Conservation (phyloP, 73 alveolate species). For the Paramecium primaurelia region DNA sequence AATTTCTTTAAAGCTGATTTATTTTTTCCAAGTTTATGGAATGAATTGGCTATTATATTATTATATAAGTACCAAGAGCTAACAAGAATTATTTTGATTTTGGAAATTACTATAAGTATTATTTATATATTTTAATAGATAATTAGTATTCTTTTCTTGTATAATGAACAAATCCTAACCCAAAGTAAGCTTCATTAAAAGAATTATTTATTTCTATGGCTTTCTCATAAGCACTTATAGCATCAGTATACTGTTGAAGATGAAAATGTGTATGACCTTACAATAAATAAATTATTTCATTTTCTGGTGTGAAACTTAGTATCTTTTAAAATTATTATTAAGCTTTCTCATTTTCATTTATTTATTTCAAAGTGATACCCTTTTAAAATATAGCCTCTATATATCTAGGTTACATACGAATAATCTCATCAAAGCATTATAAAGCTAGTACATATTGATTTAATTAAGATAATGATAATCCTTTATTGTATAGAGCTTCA, state of each 20-base stretch:
- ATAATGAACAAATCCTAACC: background rate
- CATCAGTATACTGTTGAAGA: background rate
- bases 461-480: background rate
- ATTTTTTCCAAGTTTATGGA: background rate
- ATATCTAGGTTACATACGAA: background rate
- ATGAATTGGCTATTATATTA: background rate
- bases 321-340: background rate
- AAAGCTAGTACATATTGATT: background rate
- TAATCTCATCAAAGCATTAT: background rate
- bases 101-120: background rate
- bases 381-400: background rate
- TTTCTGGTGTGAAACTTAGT: background rate
- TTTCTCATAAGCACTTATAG: background rate
- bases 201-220: background rate
- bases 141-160: background rate
- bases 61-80: background rate
- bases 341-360: background rate
- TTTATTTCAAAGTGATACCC: background rate
- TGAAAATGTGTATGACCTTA: background rate
- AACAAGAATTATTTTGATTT: background rate
- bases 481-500: background rate
- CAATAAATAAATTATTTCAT: background rate
- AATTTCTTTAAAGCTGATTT: background rate
- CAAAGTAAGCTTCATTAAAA: background rate
- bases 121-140: background rate